A percentile compares a stretch with the other conserved stretches of the same genome.
Conservation (phyloP, 805 yeast species). For the Yarrowia sp. region DNA sequence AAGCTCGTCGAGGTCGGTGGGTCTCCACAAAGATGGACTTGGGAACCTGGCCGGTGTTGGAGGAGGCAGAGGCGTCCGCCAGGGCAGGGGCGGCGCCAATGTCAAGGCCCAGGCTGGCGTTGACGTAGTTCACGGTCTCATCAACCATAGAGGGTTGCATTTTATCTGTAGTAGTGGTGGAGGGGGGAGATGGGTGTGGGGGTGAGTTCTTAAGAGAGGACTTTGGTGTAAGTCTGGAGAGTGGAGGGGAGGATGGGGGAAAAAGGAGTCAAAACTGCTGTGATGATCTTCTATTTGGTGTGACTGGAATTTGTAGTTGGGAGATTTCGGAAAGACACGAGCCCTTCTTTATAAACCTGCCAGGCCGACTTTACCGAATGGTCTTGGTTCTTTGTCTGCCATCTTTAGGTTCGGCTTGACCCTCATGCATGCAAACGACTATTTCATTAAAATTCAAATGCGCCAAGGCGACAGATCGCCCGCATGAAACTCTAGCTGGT, state of each 20-base stretch:
- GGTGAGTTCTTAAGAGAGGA: conserved; percentile 3
- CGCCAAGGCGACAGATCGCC: conserved; percentile 19
- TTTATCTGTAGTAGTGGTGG: neutral
- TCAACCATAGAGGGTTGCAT: conserved; percentile 49
- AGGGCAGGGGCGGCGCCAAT: conserved; percentile 52
- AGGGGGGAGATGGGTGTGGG: conserved; percentile 19
- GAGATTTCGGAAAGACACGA: neutral
- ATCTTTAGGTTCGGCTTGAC: neutral
- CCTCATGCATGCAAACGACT: conserved; percentile 15
- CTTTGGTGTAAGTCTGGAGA: conserved; percentile 5
- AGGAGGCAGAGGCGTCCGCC: conserved; percentile 33
- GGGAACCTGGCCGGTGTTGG: conserved; percentile 18
- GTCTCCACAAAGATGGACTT: conserved; percentile 9
- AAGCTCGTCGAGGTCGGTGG: conserved; percentile 12
- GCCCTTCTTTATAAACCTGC: conserved; percentile 25
- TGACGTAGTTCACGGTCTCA: conserved; percentile 62
- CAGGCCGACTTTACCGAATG: conserved; percentile 9
- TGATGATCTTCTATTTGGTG: neutral
- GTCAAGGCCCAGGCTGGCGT: conserved; percentile 63
- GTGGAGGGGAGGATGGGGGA: neutral
- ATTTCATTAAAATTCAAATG: neutral
- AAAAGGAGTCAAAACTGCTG: neutral
- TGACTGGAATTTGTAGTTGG: neutral
- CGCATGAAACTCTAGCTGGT: neutral
- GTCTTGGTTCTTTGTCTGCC: neutral